A percentile compares a stretch with the other conserved stretches of the same genome.
Evolutionary conservation across 2,329 filamentous ascomycete genomes (phyloP).

Genomic region (Pseudomassariella vexata): DNA sequence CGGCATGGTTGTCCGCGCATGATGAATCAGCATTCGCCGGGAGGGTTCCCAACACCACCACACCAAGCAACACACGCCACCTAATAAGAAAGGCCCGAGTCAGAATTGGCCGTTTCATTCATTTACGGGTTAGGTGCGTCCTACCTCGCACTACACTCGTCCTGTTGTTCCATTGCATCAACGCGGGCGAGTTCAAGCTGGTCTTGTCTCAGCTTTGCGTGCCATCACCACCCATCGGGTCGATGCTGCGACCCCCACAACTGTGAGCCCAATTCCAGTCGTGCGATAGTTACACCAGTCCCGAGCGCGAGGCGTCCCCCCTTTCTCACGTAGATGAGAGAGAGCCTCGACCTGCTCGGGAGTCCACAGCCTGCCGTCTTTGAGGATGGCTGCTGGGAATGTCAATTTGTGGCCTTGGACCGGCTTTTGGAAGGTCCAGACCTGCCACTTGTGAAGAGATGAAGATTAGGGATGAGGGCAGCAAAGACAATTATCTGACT

Average conservation of each 20-base stretch:
- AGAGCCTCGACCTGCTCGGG: slow-evolving; percentile 15
- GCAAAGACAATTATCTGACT: slow-evolving; percentile 15
- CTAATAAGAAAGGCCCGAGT: slow-evolving; percentile 12
- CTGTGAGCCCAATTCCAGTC: slow-evolving; percentile 7
- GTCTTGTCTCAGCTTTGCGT: slow-evolving; percentile 30
- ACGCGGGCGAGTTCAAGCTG: slow-evolving; percentile 35
- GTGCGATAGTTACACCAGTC: slow-evolving; percentile 20
- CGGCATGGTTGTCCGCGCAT: slow-evolving; percentile 52
- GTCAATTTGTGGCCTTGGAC: slow-evolving; percentile 7
- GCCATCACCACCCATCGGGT: slow-evolving; percentile 39
- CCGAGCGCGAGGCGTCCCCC: slow-evolving; percentile 8
- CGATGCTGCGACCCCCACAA: slow-evolving; percentile 48
- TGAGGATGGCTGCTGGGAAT: slow-evolving; percentile 5
- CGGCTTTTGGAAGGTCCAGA: slow-evolving; percentile 9
- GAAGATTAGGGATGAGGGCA: slow-evolving; percentile 26
- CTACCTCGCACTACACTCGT: slow-evolving; percentile 19
- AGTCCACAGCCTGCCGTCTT: slow-evolving; percentile 8
- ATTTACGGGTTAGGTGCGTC: slow-evolving; percentile 21
- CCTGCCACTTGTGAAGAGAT: slow-evolving; percentile 6
- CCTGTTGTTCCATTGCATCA: slow-evolving; percentile 29
- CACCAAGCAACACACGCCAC: slow-evolving; percentile 21
- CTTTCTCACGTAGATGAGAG: slow-evolving; percentile 8
- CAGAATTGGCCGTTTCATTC: slow-evolving; percentile 22
- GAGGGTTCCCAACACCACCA: slow-evolving; percentile 13
- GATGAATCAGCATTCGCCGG: slow-evolving; percentile 17